Percentiles rank a stretch among this genome's conserved stretches.
Conservation (phyloP, 2,329 filamentous ascomycete genomes). For the Metarhizium anisopliae region DNA sequence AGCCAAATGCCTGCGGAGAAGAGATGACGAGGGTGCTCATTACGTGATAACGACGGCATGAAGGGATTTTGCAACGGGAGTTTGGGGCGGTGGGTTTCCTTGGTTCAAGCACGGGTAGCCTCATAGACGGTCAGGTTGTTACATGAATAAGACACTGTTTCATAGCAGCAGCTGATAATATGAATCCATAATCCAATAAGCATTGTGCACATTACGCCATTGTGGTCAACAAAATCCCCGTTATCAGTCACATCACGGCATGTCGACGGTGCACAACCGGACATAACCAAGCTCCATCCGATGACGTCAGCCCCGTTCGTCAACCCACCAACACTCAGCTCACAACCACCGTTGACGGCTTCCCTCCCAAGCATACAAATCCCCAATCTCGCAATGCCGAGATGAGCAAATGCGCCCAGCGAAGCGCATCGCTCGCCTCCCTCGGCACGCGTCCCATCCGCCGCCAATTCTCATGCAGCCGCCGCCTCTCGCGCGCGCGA, state of each 20-base stretch:
- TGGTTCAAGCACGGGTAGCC: background rate
- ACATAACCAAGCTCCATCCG: background rate
- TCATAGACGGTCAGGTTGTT: background rate
- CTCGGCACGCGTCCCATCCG: background rate
- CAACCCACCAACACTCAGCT: background rate
- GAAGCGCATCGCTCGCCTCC: background rate
- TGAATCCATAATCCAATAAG: background rate
- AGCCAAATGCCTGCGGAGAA: conserved; percentile 38
- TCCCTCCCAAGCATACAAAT: background rate
- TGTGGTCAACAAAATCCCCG: background rate
- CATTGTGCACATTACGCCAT: background rate
- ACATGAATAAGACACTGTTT: background rate
- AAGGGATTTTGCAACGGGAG: background rate
- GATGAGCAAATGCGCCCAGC: background rate
- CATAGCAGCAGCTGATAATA: background rate
- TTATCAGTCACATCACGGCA: background rate
- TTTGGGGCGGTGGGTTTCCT: background rate
- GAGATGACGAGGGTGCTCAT: conserved; percentile 16
- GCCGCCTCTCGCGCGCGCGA: background rate
- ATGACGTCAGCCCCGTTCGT: background rate
- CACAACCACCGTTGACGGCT: background rate
- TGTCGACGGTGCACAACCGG: too few relatives aligned
- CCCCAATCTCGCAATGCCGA: background rate
- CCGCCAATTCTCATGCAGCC: background rate
- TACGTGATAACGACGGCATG: conserved; percentile 8